phyloP scores from a whole-genome alignment of 2,329 filamentous ascomycete species.

The Ilyonectria mors-panacis region DNA sequence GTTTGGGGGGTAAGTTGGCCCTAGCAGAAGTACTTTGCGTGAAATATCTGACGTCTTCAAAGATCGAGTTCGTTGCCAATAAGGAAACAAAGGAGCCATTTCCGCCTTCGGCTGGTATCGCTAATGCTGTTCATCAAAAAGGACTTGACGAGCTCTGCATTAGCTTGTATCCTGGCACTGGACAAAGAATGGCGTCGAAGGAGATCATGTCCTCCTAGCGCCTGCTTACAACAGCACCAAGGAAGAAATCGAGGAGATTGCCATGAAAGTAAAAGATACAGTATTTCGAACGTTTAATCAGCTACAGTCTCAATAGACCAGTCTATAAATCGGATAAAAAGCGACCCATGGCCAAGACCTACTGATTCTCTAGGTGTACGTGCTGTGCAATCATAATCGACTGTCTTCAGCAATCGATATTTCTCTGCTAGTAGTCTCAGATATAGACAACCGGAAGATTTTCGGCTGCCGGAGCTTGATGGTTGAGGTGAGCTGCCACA shows the following conservation, averaged over 20 bases:
- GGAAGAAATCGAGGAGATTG: constrained; percentile 39
- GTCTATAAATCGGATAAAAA: too few relatives aligned
- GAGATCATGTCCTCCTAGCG: constrained; percentile 45
- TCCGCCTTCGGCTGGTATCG: constrained; percentile 49
- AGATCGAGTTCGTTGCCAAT: constrained; percentile 49
- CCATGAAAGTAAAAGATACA: constrained; percentile 31
- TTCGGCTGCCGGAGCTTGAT: too few relatives aligned
- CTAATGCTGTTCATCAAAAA: constrained; percentile 47
- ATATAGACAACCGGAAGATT: too few relatives aligned
- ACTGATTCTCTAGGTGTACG: too few relatives aligned
- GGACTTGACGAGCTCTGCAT: constrained; percentile 62
- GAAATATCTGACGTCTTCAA: background rate
- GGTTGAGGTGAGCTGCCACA: too few relatives aligned
- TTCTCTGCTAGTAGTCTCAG: too few relatives aligned
- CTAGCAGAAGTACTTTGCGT: background rate
- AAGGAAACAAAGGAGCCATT: constrained; percentile 48
- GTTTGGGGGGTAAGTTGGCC: constrained; percentile 47
- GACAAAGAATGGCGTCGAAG: constrained; percentile 39
- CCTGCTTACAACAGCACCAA: constrained; percentile 62
- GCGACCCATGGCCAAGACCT: too few relatives aligned
- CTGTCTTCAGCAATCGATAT: too few relatives aligned
- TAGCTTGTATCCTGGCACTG: constrained; percentile 59
- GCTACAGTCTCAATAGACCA: background rate
- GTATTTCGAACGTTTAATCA: constrained; percentile 27
- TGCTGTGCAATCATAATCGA: too few relatives aligned